These are phyloP conservation scores for Picocystis sp. DNA, from an alignment of 163 green algal species.

Conservation along the genomic window DNA sequence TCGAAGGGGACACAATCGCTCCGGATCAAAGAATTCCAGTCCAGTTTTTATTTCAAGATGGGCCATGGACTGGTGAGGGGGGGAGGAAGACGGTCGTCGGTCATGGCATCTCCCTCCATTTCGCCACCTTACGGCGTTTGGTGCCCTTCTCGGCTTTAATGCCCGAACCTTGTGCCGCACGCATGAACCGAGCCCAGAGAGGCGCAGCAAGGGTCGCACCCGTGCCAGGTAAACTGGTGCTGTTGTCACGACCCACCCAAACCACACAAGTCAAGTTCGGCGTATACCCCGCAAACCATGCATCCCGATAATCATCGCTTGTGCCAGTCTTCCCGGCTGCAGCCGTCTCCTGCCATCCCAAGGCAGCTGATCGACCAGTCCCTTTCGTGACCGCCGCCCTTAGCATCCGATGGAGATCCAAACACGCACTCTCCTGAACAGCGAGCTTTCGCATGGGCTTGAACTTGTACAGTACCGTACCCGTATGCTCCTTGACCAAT, in stretches of 20 bases:
- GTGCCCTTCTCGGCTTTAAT: conserved; percentile 1
- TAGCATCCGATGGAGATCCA: conserved; percentile 12
- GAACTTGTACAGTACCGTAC: conserved; percentile 4
- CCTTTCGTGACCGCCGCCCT: conserved; percentile 7
- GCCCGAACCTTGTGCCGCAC: conserved; percentile 1
- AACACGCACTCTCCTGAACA: conserved; percentile 1
- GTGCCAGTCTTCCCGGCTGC: conserved; percentile 26
- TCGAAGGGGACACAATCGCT: too few species aligned
- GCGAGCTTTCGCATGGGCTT: too few species aligned
- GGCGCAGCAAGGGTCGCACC: conserved; percentile 22
- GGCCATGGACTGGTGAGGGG: too few species aligned
- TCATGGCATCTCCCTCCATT: too few species aligned
- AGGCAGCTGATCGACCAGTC: conserved; percentile 13
- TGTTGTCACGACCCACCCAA: conserved; percentile 31
- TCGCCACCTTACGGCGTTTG: too few species aligned
- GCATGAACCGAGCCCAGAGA: conserved; percentile 33
- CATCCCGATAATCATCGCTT: conserved; percentile 24
- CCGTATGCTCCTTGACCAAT: conserved; percentile 6
- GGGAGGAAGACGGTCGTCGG: too few species aligned
- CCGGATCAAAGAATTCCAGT: too few species aligned
- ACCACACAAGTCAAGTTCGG: conserved; percentile 21
- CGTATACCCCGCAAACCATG: conserved; percentile 31
- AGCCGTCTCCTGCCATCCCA: conserved; percentile 11
- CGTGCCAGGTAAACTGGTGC: conserved; percentile 14
- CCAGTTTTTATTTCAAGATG: too few species aligned